Evolutionary conservation across 176 grass and related monocot genomes (phyloP).

Genomic region (Typha latifolia): DNA sequence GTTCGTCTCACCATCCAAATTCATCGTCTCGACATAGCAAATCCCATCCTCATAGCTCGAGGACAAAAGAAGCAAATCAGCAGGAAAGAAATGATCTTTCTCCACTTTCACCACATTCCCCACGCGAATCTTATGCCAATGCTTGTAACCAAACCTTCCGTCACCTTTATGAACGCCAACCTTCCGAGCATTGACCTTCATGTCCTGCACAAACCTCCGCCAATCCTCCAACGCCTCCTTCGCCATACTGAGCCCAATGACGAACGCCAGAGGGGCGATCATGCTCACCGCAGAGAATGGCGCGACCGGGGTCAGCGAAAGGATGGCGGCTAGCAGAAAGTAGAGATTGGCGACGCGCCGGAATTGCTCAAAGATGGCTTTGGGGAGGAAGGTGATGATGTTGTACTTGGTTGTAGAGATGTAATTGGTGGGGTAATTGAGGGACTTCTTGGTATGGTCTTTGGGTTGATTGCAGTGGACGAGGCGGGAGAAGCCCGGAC

Average conservation of each 20-base stretch:
- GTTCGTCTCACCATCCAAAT: slow-evolving; percentile 95
- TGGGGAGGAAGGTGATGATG: slow-evolving; percentile 81
- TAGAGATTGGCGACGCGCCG: slow-evolving; percentile 88
- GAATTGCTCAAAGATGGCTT: slow-evolving; percentile 98
- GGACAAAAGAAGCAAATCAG: slow-evolving; percentile 64
- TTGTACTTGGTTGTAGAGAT: slow-evolving; percentile 99
- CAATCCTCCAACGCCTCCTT: slow-evolving; percentile 98
- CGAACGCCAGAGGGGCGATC: slow-evolving; percentile 82
- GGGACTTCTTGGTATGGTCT: slow-evolving; percentile 53
- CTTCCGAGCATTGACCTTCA: slow-evolving; percentile 94
- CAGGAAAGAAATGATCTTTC: slow-evolving; percentile 98
- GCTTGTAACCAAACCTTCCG: slow-evolving; percentile 44
- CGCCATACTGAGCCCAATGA: slow-evolving; percentile 78
- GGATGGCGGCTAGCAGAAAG: slow-evolving; percentile 83
- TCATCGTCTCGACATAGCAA: slow-evolving; percentile 99
- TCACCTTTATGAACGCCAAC: slow-evolving; percentile 50
- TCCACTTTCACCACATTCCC: slow-evolving; percentile 86
- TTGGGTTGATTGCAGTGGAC: slow-evolving; percentile 69
- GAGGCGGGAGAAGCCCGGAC: slow-evolving; percentile 69
- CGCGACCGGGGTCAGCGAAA: slow-evolving; percentile 77
- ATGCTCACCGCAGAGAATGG: slow-evolving; percentile 80
- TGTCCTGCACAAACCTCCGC: slow-evolving; percentile 88
- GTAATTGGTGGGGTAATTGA: slow-evolving; percentile 76
- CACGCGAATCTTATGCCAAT: slow-evolving; percentile 72
- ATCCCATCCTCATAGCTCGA: slow-evolving; percentile 97